Evolutionary conservation across 2,329 filamentous ascomycete species (phyloP).

Genomic region (Verticillium isaacii): DNA sequence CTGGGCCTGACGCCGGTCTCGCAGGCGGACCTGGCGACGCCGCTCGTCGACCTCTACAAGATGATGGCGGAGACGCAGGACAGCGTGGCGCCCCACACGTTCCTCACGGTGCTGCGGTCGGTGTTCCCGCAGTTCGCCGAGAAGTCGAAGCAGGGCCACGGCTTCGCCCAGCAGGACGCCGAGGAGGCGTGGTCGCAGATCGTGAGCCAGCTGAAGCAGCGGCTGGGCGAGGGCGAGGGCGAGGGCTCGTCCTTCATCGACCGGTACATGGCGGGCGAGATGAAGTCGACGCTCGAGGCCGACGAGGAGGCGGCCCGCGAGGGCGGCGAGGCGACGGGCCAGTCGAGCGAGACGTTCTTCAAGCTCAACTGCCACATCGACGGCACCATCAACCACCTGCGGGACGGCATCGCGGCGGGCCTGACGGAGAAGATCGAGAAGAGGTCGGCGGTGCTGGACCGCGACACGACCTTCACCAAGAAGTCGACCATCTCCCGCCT

Average conservation of each 20-base stretch:
- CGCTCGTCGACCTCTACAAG: conserved; percentile 79
- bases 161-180: conserved; percentile 96
- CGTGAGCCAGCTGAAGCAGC: conserved; percentile 73
- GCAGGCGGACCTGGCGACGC: conserved; percentile 22
- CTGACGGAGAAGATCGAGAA: conserved; percentile 91
- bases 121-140: conserved; percentile 93
- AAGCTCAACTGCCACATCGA: conserved; percentile 97
- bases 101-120: conserved; percentile 73
- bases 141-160: conserved; percentile 72
- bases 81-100: conserved; percentile 77
- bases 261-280: conserved; percentile 81
- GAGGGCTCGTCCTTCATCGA: conserved; percentile 72
- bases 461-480: conserved; percentile 84
- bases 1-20: conserved; percentile 4
- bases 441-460: conserved; percentile 68
- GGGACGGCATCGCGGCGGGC: conserved; percentile 79
- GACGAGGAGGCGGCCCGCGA: conserved; percentile 76
- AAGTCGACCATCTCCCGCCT: conserved; percentile 83
- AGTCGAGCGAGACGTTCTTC: conserved; percentile 70
- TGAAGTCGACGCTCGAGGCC: conserved; percentile 74
- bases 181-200: conserved; percentile 99
- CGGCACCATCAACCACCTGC: conserved; percentile 78
- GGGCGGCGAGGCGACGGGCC: conserved; percentile 64
- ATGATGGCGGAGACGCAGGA: conserved; percentile 86
- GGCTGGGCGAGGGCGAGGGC: conserved; percentile 49